Base-by-base conservation (phyloP, 345 rosid genomes). In the Arabis hirsuta region DNA sequence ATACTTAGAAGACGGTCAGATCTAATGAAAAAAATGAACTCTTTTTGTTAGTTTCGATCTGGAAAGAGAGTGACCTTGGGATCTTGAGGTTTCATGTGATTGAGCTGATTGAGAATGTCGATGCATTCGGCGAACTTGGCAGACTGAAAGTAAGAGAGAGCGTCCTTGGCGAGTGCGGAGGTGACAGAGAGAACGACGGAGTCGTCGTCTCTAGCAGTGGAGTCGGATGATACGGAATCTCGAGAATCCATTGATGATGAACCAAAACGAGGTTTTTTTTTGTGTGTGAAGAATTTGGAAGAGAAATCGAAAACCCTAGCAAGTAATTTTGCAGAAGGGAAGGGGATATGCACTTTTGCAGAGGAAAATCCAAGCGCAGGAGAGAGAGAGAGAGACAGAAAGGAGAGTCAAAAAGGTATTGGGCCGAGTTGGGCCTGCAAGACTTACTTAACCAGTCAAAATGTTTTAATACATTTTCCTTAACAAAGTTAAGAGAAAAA, bases 131-230 rank as follows among this genome's bases (percentile, higher is more conserved):
- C 51, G 74, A 82, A 90, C 67, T 89, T 85, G 36, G 84, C 75
- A 46, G 97, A 92, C 76, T 90, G 90, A 75, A 86, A 96, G 79
- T 72, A 80, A 36, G 83, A 73, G 19, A 84, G 80, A 24, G 99
- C 98, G 64, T 84, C 90, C 72, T 86, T 90, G 48, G 94, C 97
- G 24, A 92, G 89, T 19, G 90, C 80, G 8, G 86, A 76, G 24
- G 84, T 66, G 13, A 73, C 77, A 50, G 88, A 80, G 22, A 78
- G 80, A 6, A 70, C 79, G 26, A 72, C 77, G 11, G 69, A 83
- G 24, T 83, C 88, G 11, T 86, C 95, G 63, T 71, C 81, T 63
- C 73, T 64, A 48, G 60, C 73, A 48, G 63, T 72, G 53, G 73
- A 69, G 46, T 76, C 80, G 26, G 76, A 47, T 26, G 80, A 31